Evolutionary conservation across 169 alveolate species (phyloP), one percentile per base, ranked within the genome.

Genomic region (Plasmodium berghei): DNA sequence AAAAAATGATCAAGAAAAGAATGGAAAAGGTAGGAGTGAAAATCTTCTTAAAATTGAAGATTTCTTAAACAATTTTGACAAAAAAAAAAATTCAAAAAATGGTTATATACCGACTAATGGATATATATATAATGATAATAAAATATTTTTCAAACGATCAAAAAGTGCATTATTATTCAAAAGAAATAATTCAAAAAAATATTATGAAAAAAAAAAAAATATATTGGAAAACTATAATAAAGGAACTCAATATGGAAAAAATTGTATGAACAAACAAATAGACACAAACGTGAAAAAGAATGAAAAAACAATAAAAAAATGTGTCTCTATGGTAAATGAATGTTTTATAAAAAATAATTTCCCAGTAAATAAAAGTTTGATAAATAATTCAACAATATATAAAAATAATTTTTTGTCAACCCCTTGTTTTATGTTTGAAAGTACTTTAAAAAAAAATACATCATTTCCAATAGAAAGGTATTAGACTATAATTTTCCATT

Each of bases 371-470:
- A 62, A 18, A 16, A 64, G 22, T 9, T 20, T 63, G 1, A 14
- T 16, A 18, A 75, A 75, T 62, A 63, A 24, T 63, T 49, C 34
- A 40, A 52, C 48, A 18, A 49, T 42, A 63, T 10, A 49, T 66
- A 12, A 49, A 42, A 5, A 55, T 26, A 12, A 40, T 55, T 75
- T 26, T 24, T 24, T 48, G 40, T 61, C 61, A 55, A 75, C 18
- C 40, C 69, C 70, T 22, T 26, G 69, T 52, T 61, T 75, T 62
- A 20, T 64, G 18, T 75, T 75, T 63, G 89, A 75, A 63, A 75
- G 89, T 12, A 16, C 72, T 12, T 9, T 63, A 26, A 63, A 34
- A 22, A 63, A 63, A 9, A 63, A 63, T 63, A 55, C 16, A 1
- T 55, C 63, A 34, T 34, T 5, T 5, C 42, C 42, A 34, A 3